These are phyloP conservation scores for Verticillium longisporum DNA, from an alignment of 2,329 filamentous ascomycete genomes.

Conservation along the genomic window DNA sequence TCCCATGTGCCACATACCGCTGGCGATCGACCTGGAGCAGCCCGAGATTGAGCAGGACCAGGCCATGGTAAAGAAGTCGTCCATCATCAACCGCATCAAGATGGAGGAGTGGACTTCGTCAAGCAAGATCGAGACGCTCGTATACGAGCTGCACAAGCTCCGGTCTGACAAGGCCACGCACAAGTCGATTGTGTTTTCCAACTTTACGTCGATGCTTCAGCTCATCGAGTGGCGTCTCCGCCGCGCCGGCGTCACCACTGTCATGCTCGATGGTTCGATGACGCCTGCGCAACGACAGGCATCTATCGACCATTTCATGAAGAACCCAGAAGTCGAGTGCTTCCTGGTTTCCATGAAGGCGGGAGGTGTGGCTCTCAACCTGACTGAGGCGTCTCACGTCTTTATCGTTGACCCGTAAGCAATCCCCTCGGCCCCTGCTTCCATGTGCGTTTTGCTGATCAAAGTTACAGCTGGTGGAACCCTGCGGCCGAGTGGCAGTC, in stretches of 20 bases:
- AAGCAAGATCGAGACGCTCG: slow-evolving; percentile 94
- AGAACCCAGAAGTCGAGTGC: slow-evolving; percentile 85
- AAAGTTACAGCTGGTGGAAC: slow-evolving; percentile 71
- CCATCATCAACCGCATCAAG: slow-evolving; percentile 96
- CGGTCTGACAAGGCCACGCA: slow-evolving; percentile 88
- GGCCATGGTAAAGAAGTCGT: slow-evolving; percentile 80
- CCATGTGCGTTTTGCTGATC: background rate
- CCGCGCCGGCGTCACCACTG: slow-evolving; percentile 93
- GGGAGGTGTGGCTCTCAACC: slow-evolving; percentile 87
- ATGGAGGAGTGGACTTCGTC: slow-evolving; percentile 99
- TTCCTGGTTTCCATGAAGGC: slow-evolving; percentile 96
- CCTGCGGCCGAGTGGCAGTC: slow-evolving; percentile 99
- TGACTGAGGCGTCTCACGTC: slow-evolving; percentile 90
- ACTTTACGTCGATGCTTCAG: slow-evolving; percentile 96
- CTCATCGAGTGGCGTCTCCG: slow-evolving; percentile 95
- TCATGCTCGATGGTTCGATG: slow-evolving; percentile 98
- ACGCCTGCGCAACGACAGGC: slow-evolving; percentile 87
- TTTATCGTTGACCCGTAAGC: slow-evolving; percentile 95
- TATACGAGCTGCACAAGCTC: slow-evolving; percentile 88
- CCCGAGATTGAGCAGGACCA: slow-evolving; percentile 93
- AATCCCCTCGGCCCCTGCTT: background rate
- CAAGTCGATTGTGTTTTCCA: slow-evolving; percentile 96
- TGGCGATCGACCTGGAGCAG: slow-evolving; percentile 90
- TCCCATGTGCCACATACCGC: slow-evolving; percentile 82
- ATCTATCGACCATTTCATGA: slow-evolving; percentile 96